Percentiles rank a stretch among this genome's conserved stretches.
Evolutionary conservation across 2,329 filamentous ascomycete species (phyloP).

Genomic region (Malbranchea zuffiana): DNA sequence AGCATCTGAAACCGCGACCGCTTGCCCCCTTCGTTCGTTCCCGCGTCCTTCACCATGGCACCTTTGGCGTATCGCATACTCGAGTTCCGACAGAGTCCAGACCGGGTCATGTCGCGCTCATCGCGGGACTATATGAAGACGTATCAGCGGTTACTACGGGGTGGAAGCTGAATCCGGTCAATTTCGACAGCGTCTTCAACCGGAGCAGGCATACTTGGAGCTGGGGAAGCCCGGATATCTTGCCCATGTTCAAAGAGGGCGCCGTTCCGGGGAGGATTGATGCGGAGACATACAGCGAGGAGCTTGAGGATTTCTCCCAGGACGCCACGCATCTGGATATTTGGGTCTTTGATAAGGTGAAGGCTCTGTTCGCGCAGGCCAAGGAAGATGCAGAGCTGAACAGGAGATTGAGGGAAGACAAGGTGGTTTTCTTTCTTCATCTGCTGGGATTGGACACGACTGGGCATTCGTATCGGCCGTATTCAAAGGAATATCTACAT

Average conservation of each 20-base stretch:
- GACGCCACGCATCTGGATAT: slow-evolving; percentile 71
- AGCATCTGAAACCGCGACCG: slow-evolving; percentile 60
- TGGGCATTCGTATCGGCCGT: slow-evolving; percentile 76
- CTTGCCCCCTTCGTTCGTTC: slow-evolving; percentile 87
- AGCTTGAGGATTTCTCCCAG: slow-evolving; percentile 80
- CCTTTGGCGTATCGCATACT: slow-evolving; percentile 94
- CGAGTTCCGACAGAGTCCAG: slow-evolving; percentile 93
- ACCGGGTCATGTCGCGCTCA: slow-evolving; percentile 91
- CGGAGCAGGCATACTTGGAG: slow-evolving; percentile 95
- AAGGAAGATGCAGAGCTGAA: slow-evolving; percentile 65
- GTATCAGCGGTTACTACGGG: slow-evolving; percentile 94
- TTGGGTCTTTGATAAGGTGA: slow-evolving; percentile 95
- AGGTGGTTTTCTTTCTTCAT: slow-evolving; percentile 90
- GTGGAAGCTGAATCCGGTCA: slow-evolving; percentile 96
- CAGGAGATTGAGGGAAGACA: slow-evolving; percentile 64
- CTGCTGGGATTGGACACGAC: slow-evolving; percentile 83
- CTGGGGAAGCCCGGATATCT: slow-evolving; percentile 95
- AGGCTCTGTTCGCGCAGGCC: slow-evolving; percentile 71
- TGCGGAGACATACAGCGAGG: slow-evolving; percentile 70
- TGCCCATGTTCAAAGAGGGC: slow-evolving; percentile 95
- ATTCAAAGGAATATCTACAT: slow-evolving; percentile 86
- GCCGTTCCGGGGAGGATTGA: slow-evolving; percentile 78
- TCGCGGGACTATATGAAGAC: slow-evolving; percentile 94
- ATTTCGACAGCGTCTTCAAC: slow-evolving; percentile 99
- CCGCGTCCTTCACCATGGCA: slow-evolving; percentile 75